A percentile compares a stretch with the other conserved stretches of the same genome.
These are phyloP conservation scores for Papilionanthe hybrid DNA, from an alignment of 116 monocot species.

Conservation along the genomic window DNA sequence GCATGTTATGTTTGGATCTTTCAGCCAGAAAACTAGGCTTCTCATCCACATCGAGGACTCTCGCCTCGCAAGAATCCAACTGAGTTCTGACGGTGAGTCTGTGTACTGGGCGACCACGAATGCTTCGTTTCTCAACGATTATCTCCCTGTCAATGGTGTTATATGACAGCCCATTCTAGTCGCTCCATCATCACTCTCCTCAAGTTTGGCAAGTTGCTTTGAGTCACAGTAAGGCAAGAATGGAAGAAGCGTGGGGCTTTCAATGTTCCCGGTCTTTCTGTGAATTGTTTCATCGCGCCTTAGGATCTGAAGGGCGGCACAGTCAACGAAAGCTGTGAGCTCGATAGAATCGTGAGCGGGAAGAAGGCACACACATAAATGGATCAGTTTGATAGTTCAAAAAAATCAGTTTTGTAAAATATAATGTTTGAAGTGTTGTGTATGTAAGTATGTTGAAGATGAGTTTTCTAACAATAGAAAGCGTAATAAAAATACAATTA, in stretches of 20 bases:
- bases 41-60: conserved; percentile 85
- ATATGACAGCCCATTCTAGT: conserved; percentile 88
- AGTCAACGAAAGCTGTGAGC: conserved; percentile 36
- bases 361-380: no score
- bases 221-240: conserved; percentile 93
- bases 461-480: no score
- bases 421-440: no score
- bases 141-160: conserved; percentile 71
- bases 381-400: no score
- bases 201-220: conserved; percentile 85
- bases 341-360: conserved; percentile 28
- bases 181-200: conserved; percentile 72
- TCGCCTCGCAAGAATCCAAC: conserved; percentile 77
- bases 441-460: no score
- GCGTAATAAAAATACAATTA: no score
- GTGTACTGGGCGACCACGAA: conserved; percentile 99
- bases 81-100: conserved; percentile 48
- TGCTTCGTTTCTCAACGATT: conserved; percentile 70
- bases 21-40: conserved; percentile 85
- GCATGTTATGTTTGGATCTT: no score
- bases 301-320: conserved; percentile 53
- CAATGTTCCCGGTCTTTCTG: conserved; percentile 73
- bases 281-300: conserved; percentile 85
- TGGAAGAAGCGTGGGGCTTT: conserved; percentile 91
- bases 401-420: no score